These are phyloP conservation scores for Cetraspora pellucida DNA, from an alignment of 192 early-diverging fungal species.

Conservation along the genomic window DNA sequence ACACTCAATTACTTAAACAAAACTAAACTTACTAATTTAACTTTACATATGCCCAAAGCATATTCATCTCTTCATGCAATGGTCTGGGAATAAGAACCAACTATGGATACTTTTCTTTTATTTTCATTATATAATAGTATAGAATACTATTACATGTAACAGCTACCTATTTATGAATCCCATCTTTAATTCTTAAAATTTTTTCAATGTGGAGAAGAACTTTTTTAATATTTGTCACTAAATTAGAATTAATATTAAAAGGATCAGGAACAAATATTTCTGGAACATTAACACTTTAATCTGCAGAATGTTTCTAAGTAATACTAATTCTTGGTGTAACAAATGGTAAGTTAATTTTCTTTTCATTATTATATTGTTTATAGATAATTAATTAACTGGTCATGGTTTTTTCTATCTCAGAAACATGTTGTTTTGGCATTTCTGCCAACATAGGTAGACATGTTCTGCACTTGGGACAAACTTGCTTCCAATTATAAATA, in stretches of 20 bases:
- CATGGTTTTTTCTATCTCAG: not conserved
- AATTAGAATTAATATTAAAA: slow-evolving; percentile 26
- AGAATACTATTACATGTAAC: slow-evolving; percentile 25
- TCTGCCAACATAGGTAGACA: slow-evolving; percentile 15
- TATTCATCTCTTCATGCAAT: slow-evolving; percentile 29
- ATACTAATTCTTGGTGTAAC: slow-evolving; percentile 1
- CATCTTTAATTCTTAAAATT: slow-evolving; percentile 21
- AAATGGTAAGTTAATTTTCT: not conserved
- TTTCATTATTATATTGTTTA: slow-evolving; percentile 9
- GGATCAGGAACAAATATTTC: too few species aligned
- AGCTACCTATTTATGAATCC: slow-evolving; percentile 14
- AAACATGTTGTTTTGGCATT: not conserved
- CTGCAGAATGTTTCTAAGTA: not conserved
- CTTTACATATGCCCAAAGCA: too few species aligned
- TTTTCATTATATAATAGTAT: slow-evolving; percentile 14
- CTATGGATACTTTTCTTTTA: slow-evolving; percentile 19
- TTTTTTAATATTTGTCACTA: slow-evolving; percentile 13
- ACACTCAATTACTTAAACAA: too few species aligned
- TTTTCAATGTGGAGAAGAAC: slow-evolving; percentile 16
- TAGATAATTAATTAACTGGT: not conserved
- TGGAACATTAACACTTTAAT: slow-evolving; percentile 7
- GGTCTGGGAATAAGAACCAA: slow-evolving; percentile 21
- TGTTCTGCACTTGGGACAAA: slow-evolving; percentile 5
- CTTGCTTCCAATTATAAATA: slow-evolving; percentile 27
- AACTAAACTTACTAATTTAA: too few species aligned